Conservation (phyloP, 345 rosid species). For the Limnanthes douglasii region DNA sequence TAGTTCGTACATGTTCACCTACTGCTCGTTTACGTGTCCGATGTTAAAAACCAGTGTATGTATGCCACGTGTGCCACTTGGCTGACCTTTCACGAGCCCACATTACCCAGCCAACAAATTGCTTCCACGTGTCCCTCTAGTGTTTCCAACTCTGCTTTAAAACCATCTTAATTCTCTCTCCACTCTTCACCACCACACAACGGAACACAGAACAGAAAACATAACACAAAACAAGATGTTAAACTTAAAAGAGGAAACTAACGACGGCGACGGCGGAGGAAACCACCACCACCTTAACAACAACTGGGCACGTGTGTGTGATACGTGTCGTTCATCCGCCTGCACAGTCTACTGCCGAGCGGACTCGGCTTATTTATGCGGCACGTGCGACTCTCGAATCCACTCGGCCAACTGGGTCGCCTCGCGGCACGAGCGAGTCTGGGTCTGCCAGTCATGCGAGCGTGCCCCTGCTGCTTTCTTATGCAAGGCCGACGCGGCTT, state of each 20-base stretch:
- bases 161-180: too few species aligned
- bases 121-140: too few species aligned
- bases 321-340: constrained; percentile 57
- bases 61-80: too few species aligned
- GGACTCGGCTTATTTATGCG: constrained; percentile 65
- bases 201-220: too few species aligned
- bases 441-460: constrained; percentile 75
- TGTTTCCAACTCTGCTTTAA: too few species aligned
- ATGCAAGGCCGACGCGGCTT: constrained; percentile 89
- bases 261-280: constrained; percentile 12
- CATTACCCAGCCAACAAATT: too few species aligned
- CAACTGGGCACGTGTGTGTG: constrained; percentile 58
- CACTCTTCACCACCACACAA: too few species aligned
- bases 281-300: constrained; percentile 9
- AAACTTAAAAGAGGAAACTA: constrained; percentile 25
- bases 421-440: constrained; percentile 84
- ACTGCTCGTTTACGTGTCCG: too few species aligned
- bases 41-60: too few species aligned
- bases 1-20: too few species aligned
- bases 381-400: constrained; percentile 45
- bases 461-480: constrained; percentile 74
- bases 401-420: constrained; percentile 72
- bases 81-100: too few species aligned
- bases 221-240: too few species aligned
- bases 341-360: constrained; percentile 77